A percentile compares a stretch with the other conserved stretches of the same genome.
These are phyloP conservation scores for Corylus heterophylla DNA, from an alignment of 306 rosid genomes.

Conservation along the genomic window DNA sequence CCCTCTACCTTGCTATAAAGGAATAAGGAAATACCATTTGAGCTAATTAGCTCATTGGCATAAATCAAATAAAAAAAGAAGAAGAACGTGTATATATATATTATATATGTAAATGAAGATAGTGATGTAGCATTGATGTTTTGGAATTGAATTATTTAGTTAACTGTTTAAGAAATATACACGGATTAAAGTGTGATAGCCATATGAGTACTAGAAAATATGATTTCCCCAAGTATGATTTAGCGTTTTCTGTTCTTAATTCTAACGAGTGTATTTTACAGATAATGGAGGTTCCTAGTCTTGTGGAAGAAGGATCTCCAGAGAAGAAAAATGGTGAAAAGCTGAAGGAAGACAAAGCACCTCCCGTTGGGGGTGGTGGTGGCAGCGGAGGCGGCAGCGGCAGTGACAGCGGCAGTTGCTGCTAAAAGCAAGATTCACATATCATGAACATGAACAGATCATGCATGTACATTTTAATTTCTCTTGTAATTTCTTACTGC, in stretches of 20 bases:
- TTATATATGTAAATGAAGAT: background rate
- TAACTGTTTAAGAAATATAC: too few relatives aligned
- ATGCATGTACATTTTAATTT: conserved; percentile 55
- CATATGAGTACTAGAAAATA: background rate
- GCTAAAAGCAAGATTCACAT: conserved; percentile 44
- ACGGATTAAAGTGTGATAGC: too few relatives aligned
- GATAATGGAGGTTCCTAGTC: conserved; percentile 65
- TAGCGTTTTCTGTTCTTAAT: background rate
- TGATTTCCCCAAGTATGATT: background rate
- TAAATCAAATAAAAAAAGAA: too few relatives aligned
- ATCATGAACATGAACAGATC: conserved; percentile 32
- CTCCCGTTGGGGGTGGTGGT: too few relatives aligned
- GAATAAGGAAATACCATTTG: too few relatives aligned
- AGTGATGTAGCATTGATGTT: conserved; percentile 30
- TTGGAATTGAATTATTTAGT: background rate
- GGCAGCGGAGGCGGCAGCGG: too few relatives aligned
- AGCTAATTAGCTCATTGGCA: too few relatives aligned
- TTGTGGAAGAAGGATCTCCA: too few relatives aligned
- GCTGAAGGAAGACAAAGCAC: too few relatives aligned
- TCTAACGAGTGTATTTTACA: conserved; percentile 36
- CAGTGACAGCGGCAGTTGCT: conserved; percentile 45
- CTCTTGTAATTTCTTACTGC: conserved; percentile 30
- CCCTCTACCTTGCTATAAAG: background rate
- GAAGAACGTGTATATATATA: too few relatives aligned
- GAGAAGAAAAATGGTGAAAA: too few relatives aligned